A percentile compares a stretch with the other conserved stretches of the same genome.
These are phyloP conservation scores for Ceratobasidium sp. DNA, from an alignment of 1,284 basidiomycete species.

Conservation along the genomic window DNA sequence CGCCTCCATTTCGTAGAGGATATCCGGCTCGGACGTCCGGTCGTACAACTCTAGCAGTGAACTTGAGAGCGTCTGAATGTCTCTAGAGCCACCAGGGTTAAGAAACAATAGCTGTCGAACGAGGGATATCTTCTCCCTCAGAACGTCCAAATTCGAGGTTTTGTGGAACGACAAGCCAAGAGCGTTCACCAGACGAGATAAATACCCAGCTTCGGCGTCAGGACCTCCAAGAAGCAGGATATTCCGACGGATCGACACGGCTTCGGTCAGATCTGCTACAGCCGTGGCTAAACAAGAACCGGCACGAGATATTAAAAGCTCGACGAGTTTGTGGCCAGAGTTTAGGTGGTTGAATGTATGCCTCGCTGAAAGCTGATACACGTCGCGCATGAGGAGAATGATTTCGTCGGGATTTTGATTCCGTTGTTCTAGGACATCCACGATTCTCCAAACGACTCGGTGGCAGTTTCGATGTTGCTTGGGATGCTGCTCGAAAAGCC, in stretches of 20 bases:
- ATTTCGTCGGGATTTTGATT: not conserved
- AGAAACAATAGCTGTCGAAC: not conserved
- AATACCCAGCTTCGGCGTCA: not conserved
- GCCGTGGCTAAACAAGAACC: not conserved
- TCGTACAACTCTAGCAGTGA: not conserved
- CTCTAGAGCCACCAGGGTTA: not conserved
- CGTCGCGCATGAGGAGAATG: not conserved
- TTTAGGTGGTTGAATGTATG: slow-evolving; percentile 6
- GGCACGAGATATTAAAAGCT: not conserved
- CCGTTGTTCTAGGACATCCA: slow-evolving; percentile 19
- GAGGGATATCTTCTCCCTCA: slow-evolving; percentile 19
- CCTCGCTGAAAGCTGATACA: not conserved
- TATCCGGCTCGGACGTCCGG: not conserved
- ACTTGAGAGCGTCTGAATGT: not conserved
- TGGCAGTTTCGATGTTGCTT: slow-evolving; percentile 18
- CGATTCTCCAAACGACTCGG: slow-evolving; percentile 24
- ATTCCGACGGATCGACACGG: slow-evolving; percentile 1
- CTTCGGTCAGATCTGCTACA: not conserved
- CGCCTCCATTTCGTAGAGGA: slow-evolving; percentile 21
- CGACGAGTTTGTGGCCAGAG: not conserved
- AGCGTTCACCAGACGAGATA: not conserved
- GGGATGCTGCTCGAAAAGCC: slow-evolving; percentile 1
- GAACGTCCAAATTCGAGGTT: not conserved
- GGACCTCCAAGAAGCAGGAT: not conserved
- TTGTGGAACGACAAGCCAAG: not conserved